Conservation (phyloP, 352 stramenopile genomes). For the Pythium vanterpoolii region DNA sequence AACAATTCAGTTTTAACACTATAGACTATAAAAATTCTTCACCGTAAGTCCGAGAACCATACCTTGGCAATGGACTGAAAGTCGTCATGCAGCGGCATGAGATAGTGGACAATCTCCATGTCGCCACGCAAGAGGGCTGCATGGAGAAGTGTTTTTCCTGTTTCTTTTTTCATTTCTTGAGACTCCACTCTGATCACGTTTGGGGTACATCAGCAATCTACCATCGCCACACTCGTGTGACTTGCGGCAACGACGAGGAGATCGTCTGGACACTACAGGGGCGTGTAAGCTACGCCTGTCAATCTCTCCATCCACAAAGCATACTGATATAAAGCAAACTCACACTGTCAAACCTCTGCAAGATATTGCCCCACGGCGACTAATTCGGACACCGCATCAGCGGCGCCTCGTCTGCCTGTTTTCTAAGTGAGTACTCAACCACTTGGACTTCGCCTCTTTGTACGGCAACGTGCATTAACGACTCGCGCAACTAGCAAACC, state of each 20-base stretch:
- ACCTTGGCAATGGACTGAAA: not conserved
- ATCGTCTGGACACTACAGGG: conserved; percentile 14
- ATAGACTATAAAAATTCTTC: not conserved
- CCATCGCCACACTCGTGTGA: conserved; percentile 6
- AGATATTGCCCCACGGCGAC: not conserved
- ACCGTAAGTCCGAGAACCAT: not conserved
- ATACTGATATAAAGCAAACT: not conserved
- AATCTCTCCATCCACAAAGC: too few relatives aligned
- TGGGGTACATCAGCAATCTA: not conserved
- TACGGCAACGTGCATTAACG: conserved; percentile 11
- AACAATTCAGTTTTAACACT: not conserved
- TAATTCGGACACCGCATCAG: conserved; percentile 11
- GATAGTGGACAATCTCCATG: conserved; percentile 2
- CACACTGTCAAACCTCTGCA: conserved; percentile 14
- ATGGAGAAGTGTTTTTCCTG: conserved; percentile 6
- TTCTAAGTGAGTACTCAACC: conserved; percentile 5
- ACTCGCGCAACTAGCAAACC: conserved; percentile 7
- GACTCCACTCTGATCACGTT: not conserved
- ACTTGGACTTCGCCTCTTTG: not conserved
- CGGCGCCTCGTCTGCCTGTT: conserved; percentile 1
- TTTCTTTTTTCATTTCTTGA: not conserved
- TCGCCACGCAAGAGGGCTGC: conserved; percentile 3
- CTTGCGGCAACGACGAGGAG: conserved; percentile 7
- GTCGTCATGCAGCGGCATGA: not conserved
- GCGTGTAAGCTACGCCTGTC: not conserved